These are phyloP conservation scores for Yueomyces sp. DNA, from an alignment of 805 yeast species.

Conservation along the genomic window DNA sequence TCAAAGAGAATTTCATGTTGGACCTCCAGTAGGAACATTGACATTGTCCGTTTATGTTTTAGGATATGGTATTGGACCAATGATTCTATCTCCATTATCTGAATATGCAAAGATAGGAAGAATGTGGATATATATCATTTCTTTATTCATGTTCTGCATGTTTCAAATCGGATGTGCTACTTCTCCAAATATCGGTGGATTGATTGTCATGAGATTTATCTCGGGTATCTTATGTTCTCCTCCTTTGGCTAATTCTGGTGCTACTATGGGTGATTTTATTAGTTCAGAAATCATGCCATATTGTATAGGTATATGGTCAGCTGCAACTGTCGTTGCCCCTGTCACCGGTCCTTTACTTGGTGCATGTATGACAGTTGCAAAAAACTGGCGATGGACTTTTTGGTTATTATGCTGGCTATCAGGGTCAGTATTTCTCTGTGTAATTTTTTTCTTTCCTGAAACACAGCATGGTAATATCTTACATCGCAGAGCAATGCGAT, in stretches of 20 bases:
- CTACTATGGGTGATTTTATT: constrained; percentile 39
- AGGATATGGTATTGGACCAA: constrained; percentile 51
- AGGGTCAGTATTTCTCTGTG: constrained; percentile 25
- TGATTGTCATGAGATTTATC: constrained; percentile 37
- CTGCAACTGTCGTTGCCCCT: constrained; percentile 44
- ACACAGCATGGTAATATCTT: constrained; percentile 34
- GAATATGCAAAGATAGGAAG: constrained; percentile 44
- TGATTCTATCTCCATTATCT: constrained; percentile 44
- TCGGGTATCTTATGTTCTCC: constrained; percentile 48
- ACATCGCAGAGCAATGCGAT: constrained; percentile 30
- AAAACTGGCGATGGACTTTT: constrained; percentile 41
- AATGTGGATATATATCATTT: constrained; percentile 33
- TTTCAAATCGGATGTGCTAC: constrained; percentile 47
- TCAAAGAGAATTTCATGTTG: constrained; percentile 32
- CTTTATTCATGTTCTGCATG: constrained; percentile 34
- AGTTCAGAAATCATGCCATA: constrained; percentile 30
- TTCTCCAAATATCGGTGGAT: constrained; percentile 35
- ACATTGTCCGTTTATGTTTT: constrained; percentile 42
- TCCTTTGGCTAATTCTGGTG: constrained; percentile 45
- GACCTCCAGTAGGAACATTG: constrained; percentile 32
- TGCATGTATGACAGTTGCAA: constrained; percentile 33
- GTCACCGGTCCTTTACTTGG: constrained; percentile 45
- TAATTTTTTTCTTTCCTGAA: constrained; percentile 35
- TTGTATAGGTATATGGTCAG: constrained; percentile 38
- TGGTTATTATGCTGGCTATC: constrained; percentile 35